Conservation (phyloP, 768 basidiomycete species). For the Podaxis rugospora region DNA sequence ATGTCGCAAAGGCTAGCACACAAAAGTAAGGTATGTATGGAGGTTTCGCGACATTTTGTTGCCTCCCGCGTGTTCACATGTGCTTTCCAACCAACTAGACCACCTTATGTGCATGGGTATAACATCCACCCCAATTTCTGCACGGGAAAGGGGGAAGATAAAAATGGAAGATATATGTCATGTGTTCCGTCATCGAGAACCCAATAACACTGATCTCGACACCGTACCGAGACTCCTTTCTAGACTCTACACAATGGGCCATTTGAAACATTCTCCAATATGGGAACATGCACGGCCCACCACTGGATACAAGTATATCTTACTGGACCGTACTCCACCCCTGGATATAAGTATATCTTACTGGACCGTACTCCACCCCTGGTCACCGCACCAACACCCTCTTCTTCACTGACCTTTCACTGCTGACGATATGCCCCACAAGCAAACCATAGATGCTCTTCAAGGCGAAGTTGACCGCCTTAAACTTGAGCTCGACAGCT, state of each 20-base stretch:
- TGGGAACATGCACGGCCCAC: neutral
- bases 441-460: conserved; percentile 18
- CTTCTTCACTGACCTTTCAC: neutral
- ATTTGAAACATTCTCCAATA: neutral
- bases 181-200: conserved; percentile 12
- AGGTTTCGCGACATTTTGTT: too few species aligned
- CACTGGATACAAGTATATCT: conserved; percentile 10
- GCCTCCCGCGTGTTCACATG: too few species aligned
- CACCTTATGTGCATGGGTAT: neutral
- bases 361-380: neutral
- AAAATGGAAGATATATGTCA: conserved; percentile 7
- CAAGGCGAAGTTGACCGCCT: conserved; percentile 33
- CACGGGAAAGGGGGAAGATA: neutral
- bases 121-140: too few species aligned
- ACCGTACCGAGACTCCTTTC: conserved; percentile 15
- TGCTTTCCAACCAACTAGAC: neutral
- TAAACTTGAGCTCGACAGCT: conserved; percentile 38
- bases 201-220: conserved; percentile 1
- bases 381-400: neutral
- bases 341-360: conserved; percentile 3
- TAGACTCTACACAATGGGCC: neutral
- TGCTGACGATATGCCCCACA: conserved; percentile 14
- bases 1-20: too few species aligned
- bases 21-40: too few species aligned
- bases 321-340: neutral